Base-by-base conservation (phyloP, 805 yeast species). In the Kurtzmaniella fragi region DNA sequence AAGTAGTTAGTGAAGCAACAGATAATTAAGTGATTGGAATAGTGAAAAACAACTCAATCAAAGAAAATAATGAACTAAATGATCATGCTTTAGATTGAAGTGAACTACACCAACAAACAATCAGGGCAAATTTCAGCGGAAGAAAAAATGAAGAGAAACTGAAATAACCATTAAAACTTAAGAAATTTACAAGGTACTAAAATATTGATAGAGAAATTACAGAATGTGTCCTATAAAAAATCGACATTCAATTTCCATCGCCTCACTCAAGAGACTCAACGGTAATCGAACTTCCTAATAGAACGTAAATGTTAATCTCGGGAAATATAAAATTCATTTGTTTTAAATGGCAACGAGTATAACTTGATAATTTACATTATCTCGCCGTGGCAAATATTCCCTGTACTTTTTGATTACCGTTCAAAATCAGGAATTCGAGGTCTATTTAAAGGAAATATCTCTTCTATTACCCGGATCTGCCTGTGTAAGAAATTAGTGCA, bases 371-470 rank as follows among this genome's bases (percentile, higher is more conserved):
- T 70, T 43, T 70, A 62, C 77, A 70, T 74, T 70, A 71, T 61
- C 73, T 63, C 81, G 81, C 67, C 82, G 82, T 77, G 82, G 82
- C 82, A 77, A 73, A 72, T 66, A 64, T 65, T 74, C 78, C 77
- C 82, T 20, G 69, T 54, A 52, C 54, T 52, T 54, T 20, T 20
- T 20, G 25, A 20, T 20, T 20, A 20, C 25, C 25, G 25, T 20
- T 20, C 25, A 20, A 20, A 20, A 20, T 5, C 5, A 5, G 25
- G 25, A 20, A 20, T 20, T 20, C 25, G 25, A 20, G 7, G 25
- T 20, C 25, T 20, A 20, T 20, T 20, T 20, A 20, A n/a, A 20
- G 25, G 25, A 32, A 32, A 23, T n/a, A 4, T 6, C 17, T 9
- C 8, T 15, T 6, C 5, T 27, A 17, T 32, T 32, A 32, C 37